Percentiles rank a stretch among this genome's conserved stretches.
Evolutionary conservation across 768 basidiomycete species (phyloP).

Genomic region (Naematelia aurantialba): DNA sequence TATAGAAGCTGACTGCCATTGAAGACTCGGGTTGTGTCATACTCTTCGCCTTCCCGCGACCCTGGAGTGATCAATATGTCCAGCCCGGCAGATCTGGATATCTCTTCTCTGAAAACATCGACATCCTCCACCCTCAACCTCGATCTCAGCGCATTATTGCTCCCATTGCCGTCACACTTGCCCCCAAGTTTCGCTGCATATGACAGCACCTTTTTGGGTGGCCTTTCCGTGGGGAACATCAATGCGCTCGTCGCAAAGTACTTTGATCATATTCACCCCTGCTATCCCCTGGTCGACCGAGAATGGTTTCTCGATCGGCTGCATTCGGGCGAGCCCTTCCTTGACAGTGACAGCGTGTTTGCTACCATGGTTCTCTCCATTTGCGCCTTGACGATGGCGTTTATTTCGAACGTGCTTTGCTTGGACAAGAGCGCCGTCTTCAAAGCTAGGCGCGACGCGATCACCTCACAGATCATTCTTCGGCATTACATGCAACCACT

Average conservation of each 20-base stretch:
- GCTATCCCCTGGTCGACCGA: conserved; percentile 5
- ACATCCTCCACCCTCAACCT: no score
- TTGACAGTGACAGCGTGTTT: neutral
- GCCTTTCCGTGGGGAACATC: neutral
- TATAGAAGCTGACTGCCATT: no score
- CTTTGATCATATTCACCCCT: conserved; percentile 6
- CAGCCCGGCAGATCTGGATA: no score
- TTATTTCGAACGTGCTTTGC: conserved; percentile 2
- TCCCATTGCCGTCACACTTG: neutral
- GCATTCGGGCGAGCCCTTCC: neutral
- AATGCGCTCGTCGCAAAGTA: neutral
- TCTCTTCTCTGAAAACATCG: no score
- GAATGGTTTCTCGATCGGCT: conserved; percentile 4
- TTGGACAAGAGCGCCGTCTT: neutral
- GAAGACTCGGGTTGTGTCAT: no score
- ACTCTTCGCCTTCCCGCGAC: no score
- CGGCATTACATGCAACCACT: conserved; percentile 3
- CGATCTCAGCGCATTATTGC: no score
- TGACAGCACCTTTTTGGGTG: neutral
- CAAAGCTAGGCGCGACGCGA: no score
- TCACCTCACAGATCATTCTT: conserved; percentile 1
- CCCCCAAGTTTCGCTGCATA: neutral
- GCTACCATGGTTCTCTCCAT: neutral
- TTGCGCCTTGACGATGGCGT: conserved; percentile 9
- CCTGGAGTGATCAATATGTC: no score